Evolutionary conservation across 2,329 filamentous ascomycete genomes (phyloP).

Genomic region (Aureobasidium sp.): DNA sequence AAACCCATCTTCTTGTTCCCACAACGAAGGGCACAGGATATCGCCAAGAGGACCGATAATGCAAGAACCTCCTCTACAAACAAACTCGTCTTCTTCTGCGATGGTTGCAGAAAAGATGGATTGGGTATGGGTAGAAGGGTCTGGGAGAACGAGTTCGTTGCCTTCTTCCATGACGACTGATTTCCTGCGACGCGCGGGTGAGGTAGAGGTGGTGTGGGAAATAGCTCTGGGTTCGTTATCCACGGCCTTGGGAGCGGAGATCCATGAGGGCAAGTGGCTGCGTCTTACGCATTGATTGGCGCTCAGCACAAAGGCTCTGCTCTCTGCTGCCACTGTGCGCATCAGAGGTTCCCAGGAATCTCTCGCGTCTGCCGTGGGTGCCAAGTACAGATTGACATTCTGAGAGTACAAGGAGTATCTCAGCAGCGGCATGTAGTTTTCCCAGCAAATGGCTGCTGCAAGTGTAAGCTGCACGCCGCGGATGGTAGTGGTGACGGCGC

Average conservation of each 20-base stretch:
- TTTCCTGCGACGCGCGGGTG: conserved; percentile 3
- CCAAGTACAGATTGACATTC: conserved; percentile 85
- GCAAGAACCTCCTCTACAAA: conserved; percentile 70
- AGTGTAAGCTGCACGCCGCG: conserved; percentile 72
- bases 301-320: conserved; percentile 75
- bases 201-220: background rate
- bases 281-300: conserved; percentile 71
- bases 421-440: conserved; percentile 90
- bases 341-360: conserved; percentile 79
- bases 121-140: conserved; percentile 18
- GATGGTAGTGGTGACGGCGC: conserved; percentile 70
- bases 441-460: conserved; percentile 88
- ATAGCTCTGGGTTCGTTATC: background rate
- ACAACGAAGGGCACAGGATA: conserved; percentile 71
- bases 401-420: conserved; percentile 78
- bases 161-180: conserved; percentile 37
- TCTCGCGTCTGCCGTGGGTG: conserved; percentile 77
- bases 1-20: conserved; percentile 65
- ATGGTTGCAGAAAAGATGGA: conserved; percentile 10
- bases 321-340: conserved; percentile 72
- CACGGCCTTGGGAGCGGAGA: conserved; percentile 28
- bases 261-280: conserved; percentile 51
- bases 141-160: conserved; percentile 45
- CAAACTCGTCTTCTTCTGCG: conserved; percentile 37
- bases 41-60: conserved; percentile 74